A percentile compares a stretch with the other conserved stretches of the same genome.
These are phyloP conservation scores for Rhodotorula sp. DNA, from an alignment of 1,284 basidiomycete genomes.

Conservation along the genomic window DNA sequence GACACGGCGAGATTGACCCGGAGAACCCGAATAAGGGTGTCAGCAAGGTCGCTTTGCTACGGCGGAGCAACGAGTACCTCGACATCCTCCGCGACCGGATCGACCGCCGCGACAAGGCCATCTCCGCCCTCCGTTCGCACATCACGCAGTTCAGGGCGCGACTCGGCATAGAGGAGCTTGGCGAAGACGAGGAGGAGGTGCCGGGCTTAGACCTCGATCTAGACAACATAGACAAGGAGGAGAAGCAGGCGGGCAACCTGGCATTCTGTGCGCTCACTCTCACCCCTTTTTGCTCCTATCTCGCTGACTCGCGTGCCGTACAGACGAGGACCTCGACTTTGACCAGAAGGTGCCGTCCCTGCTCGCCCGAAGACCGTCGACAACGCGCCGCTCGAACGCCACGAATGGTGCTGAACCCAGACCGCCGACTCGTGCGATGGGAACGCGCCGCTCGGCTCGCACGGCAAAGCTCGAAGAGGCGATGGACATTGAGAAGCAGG, in stretches of 20 bases:
- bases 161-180: slow-evolving; percentile 28
- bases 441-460: neutral
- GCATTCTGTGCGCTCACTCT: slow-evolving; percentile 30
- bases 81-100: slow-evolving; percentile 71
- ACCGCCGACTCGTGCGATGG: neutral
- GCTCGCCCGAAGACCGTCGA: neutral
- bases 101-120: slow-evolving; percentile 77
- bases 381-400: neutral
- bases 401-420: neutral
- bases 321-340: slow-evolving; percentile 39
- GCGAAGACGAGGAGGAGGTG: slow-evolving; percentile 28
- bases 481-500: neutral
- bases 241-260: slow-evolving; percentile 32
- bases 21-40: slow-evolving; percentile 90
- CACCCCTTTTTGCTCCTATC: neutral
- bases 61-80: slow-evolving; percentile 86
- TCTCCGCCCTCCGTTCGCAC: slow-evolving; percentile 61
- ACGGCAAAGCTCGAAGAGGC: no score
- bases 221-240: slow-evolving; percentile 36
- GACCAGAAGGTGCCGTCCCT: slow-evolving; percentile 16
- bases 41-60: slow-evolving; percentile 85
- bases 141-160: slow-evolving; percentile 25
- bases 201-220: slow-evolving; percentile 32
- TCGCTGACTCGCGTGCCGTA: neutral
- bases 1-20: slow-evolving; percentile 40